phyloP scores from a whole-genome alignment of 2,329 filamentous ascomycete genomes.

The Colletotrichum lindemuthianum region DNA sequence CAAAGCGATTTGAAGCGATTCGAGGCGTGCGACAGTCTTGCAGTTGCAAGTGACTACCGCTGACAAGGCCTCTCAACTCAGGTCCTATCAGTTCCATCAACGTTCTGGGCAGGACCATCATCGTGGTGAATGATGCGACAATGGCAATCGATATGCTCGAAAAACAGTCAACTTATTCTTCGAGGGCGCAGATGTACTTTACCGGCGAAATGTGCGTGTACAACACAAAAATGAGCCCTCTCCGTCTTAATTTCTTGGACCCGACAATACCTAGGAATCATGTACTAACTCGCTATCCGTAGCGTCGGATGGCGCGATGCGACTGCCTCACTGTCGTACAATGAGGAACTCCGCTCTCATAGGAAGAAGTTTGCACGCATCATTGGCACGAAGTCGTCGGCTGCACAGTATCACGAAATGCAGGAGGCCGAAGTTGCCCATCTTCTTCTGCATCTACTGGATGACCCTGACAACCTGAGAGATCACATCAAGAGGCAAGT shows the following conservation, averaged over 20 bases:
- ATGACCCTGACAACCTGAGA: slow-evolving; percentile 48
- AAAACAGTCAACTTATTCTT: slow-evolving; percentile 46
- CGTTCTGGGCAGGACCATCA: slow-evolving; percentile 50
- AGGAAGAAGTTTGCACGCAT: slow-evolving; percentile 55
- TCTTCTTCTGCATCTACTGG: slow-evolving; percentile 53
- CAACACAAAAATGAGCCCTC: too few species aligned
- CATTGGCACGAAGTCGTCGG: slow-evolving; percentile 52
- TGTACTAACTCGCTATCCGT: background rate
- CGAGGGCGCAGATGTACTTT: slow-evolving; percentile 45
- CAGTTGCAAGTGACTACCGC: too few species aligned
- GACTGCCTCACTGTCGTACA: slow-evolving; percentile 40
- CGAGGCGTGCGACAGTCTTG: too few species aligned
- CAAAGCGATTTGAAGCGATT: too few species aligned
- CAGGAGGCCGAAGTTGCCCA: slow-evolving; percentile 55
- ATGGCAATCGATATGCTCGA: slow-evolving; percentile 51
- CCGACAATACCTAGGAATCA: background rate
- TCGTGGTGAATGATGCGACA: slow-evolving; percentile 51
- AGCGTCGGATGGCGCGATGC: background rate
- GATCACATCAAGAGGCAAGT: slow-evolving; percentile 49
- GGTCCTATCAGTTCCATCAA: slow-evolving; percentile 45
- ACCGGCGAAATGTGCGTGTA: slow-evolving; percentile 47
- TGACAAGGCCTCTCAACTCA: background rate
- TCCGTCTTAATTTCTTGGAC: slow-evolving; percentile 37
- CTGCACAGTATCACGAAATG: slow-evolving; percentile 49
- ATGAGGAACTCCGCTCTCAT: slow-evolving; percentile 49